A percentile compares a stretch with the other conserved stretches of the same genome.
phyloP scores from a whole-genome alignment of 2,329 filamentous ascomycete genomes.

The Phialophora tarda region DNA sequence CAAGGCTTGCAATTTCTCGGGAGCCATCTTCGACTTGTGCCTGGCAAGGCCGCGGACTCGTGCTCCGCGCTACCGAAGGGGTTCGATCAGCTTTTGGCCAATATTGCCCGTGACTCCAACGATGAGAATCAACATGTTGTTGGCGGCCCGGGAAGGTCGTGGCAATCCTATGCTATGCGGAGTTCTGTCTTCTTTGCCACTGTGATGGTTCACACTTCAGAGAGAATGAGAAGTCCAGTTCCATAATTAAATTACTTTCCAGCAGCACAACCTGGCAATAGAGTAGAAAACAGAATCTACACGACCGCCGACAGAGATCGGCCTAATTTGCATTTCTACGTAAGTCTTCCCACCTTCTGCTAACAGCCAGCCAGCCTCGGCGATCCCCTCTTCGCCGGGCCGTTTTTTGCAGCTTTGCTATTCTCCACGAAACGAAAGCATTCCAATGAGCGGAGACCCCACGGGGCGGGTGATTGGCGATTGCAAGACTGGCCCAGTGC shows the following conservation, averaged over 20 bases:
- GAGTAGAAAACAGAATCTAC: too few species aligned
- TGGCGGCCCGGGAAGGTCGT: too few species aligned
- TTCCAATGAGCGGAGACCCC: background rate
- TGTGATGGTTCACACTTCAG: too few species aligned
- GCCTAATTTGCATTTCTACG: too few species aligned
- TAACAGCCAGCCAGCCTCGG: background rate
- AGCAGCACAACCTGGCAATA: too few species aligned
- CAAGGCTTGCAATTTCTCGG: background rate
- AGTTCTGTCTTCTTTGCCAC: too few species aligned
- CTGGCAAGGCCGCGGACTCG: constrained; percentile 13
- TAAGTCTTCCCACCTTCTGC: too few species aligned
- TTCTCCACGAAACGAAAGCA: background rate
- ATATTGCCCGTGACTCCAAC: constrained; percentile 13
- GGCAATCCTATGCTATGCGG: too few species aligned
- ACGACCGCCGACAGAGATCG: background rate
- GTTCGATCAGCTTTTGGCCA: constrained; percentile 6
- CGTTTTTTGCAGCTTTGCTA: background rate
- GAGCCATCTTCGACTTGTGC: constrained; percentile 9
- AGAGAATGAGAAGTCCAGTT: too few species aligned
- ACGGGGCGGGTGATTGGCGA: background rate
- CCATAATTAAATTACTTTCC: too few species aligned
- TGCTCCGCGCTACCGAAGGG: constrained; percentile 1
- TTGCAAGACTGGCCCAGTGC: too few species aligned
- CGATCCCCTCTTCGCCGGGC: background rate
- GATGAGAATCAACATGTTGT: constrained; percentile 10